A percentile compares a stretch with the other conserved stretches of the same genome.
Conservation (phyloP, 306 rosid genomes). For the Begonia loranthoides region DNA sequence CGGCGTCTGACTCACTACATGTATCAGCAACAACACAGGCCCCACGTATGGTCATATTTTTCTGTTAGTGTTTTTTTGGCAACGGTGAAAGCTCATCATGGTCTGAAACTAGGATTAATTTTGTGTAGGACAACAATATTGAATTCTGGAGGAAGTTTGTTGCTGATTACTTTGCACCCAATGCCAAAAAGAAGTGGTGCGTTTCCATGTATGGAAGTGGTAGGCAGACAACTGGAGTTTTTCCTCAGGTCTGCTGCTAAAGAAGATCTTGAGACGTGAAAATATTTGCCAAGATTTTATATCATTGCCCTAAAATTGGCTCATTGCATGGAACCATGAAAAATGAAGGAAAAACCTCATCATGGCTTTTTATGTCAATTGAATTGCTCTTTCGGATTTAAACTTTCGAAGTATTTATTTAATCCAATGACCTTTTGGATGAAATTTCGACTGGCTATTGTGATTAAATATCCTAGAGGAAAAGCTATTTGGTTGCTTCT, state of each 20-base stretch:
- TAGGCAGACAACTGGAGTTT: constrained; percentile 89
- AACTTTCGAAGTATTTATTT: too few relatives aligned
- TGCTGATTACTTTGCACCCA: constrained; percentile 81
- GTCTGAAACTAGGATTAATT: constrained; percentile 10
- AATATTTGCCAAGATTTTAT: not conserved
- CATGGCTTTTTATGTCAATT: too few relatives aligned
- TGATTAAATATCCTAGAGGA: too few relatives aligned
- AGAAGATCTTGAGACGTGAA: not conserved
- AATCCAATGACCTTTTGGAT: too few relatives aligned
- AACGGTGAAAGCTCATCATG: constrained; percentile 3
- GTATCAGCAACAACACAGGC: constrained; percentile 92
- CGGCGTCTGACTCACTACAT: constrained; percentile 85
- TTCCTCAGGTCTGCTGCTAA: constrained; percentile 68
- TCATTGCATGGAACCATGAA: constrained; percentile 6
- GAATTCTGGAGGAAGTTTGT: constrained; percentile 99
- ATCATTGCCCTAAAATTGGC: constrained; percentile 12
- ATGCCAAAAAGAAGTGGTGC: constrained; percentile 98
- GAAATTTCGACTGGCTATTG: too few relatives aligned
- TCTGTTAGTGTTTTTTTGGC: constrained; percentile 1
- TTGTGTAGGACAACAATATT: constrained; percentile 72
- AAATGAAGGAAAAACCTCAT: not conserved
- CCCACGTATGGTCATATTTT: constrained; percentile 45
- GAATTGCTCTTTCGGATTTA: too few relatives aligned
- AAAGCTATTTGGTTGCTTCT: too few relatives aligned
- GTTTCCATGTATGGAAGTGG: constrained; percentile 96